These are phyloP conservation scores for Metroxylon sagu DNA, from an alignment of 176 grass and related monocot species.

Conservation along the genomic window DNA sequence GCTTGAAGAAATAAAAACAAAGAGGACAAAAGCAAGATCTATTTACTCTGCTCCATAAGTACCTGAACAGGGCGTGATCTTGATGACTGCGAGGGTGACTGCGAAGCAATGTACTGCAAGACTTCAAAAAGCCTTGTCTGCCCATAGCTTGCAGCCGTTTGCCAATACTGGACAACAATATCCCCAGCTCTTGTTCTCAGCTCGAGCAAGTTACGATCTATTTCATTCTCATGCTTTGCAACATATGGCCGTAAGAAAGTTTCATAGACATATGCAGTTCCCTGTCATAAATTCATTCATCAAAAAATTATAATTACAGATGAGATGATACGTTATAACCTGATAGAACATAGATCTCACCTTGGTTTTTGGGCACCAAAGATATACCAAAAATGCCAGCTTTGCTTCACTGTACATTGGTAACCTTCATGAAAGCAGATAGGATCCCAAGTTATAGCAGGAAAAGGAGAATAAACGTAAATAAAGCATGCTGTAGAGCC, in stretches of 20 bases:
- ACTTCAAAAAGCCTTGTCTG: conserved; percentile 81
- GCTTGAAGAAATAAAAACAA: too few species aligned
- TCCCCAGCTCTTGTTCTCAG: conserved; percentile 76
- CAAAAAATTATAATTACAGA: too few species aligned
- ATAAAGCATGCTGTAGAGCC: too few species aligned
- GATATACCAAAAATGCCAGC: conserved; percentile 78
- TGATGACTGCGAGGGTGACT: conserved; percentile 61
- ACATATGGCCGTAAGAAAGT: conserved; percentile 93
- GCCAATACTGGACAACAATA: conserved; percentile 51
- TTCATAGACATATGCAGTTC: conserved; percentile 86
- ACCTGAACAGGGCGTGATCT: conserved; percentile 50
- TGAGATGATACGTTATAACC: too few species aligned
- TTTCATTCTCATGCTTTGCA: conserved; percentile 91
- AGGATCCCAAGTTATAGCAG: conserved; percentile 10
- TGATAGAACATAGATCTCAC: conserved; percentile 17
- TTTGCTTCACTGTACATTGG: conserved; percentile 95
- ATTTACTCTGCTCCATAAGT: not conserved
- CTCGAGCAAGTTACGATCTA: conserved; percentile 82
- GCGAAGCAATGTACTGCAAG: conserved; percentile 71
- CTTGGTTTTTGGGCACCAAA: conserved; percentile 98
- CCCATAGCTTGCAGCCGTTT: conserved; percentile 54
- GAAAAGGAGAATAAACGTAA: not conserved
- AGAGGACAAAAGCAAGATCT: too few species aligned
- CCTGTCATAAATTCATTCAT: conserved; percentile 40
- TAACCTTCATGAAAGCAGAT: conserved; percentile 47